Percentiles rank a stretch among this genome's conserved stretches.
phyloP scores from a whole-genome alignment of 2,329 filamentous ascomycete species.

The Beauveria sp. region DNA sequence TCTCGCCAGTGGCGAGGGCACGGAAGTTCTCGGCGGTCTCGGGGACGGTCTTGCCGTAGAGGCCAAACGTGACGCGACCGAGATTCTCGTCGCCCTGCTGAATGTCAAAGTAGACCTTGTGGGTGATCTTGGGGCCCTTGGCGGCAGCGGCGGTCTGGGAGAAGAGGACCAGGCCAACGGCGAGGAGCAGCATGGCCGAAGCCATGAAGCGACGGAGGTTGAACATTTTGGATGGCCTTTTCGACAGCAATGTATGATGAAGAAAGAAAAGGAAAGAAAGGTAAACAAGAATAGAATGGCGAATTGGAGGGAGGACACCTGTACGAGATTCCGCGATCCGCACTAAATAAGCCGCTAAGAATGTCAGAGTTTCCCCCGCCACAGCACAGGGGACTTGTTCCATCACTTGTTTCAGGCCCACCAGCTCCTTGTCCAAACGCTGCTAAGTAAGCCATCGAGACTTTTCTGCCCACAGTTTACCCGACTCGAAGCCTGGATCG shows the following conservation, averaged over 20 bases:
- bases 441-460: neutral
- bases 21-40: slow-evolving; percentile 70
- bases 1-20: slow-evolving; percentile 75
- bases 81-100: slow-evolving; percentile 65
- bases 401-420: slow-evolving; percentile 9
- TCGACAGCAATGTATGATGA: neutral
- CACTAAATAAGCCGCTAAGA: slow-evolving; percentile 2
- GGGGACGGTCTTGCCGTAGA: slow-evolving; percentile 82
- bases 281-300: slow-evolving; percentile 15
- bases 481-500: slow-evolving; percentile 12
- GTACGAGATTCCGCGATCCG: slow-evolving; percentile 6
- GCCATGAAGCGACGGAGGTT: slow-evolving; percentile 63
- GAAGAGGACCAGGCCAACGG: slow-evolving; percentile 67
- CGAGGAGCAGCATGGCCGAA: slow-evolving; percentile 68
- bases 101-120: slow-evolving; percentile 90
- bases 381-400: neutral
- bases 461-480: slow-evolving; percentile 20
- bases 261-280: slow-evolving; percentile 2
- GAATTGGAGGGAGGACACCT: slow-evolving; percentile 13
- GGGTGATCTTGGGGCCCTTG: slow-evolving; percentile 90
- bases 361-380: slow-evolving; percentile 2
- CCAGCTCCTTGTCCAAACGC: neutral
- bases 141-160: slow-evolving; percentile 64
- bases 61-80: slow-evolving; percentile 70
- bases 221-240: slow-evolving; percentile 53